Base-by-base conservation (phyloP, 2,329 filamentous ascomycete genomes). In the Fusarium newnesense region DNA sequence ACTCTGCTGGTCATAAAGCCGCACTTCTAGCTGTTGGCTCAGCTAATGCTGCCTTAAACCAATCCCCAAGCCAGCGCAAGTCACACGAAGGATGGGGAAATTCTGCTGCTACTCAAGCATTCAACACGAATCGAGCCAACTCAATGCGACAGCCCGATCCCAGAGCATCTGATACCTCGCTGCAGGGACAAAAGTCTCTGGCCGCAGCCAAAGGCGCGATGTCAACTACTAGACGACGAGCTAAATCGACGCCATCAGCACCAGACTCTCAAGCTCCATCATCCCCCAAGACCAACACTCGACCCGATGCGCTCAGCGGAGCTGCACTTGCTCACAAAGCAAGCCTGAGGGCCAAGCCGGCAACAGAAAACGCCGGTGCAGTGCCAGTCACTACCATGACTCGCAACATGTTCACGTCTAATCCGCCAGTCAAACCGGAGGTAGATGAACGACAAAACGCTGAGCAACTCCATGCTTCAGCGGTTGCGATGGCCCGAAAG, bases 401-500 rank as follows among this genome's bases (percentile, higher is more conserved):
- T 40, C 87, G 91, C 69, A 90, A 91, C 69, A 93, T 97, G 90
- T 97, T 92, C 79, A 94, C 92, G 1, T 91, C 93, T 3, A 84
- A 90, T 39, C 94, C 95, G 8, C 92, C 91, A 0, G 89, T 97
- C 7, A 87, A 89, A 32, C 84, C 88, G 4, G 94, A 97, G 77
- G 83, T 90, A 0, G 92, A 96, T 44, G 94, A 97, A 77, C 88
- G 91, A 80, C 91, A 89, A 69, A 90, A 89, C 65, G 89, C 91
- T 49, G 92, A 94, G 74, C 90, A 91, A 9, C 85, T 97, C 6
- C 92, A 92, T 72, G 94, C 94, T 36, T 96, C 94, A 26, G 94
- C 95, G 5, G 85, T 97, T 7, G 94, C 93, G 16, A 97, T 98
- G 94, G 95, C 95, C 11, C 93, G 92, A 81, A 90, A 92, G 75